Base-by-base conservation (phyloP, 2,329 filamentous ascomycete genomes). In the Diatrype stigma region DNA sequence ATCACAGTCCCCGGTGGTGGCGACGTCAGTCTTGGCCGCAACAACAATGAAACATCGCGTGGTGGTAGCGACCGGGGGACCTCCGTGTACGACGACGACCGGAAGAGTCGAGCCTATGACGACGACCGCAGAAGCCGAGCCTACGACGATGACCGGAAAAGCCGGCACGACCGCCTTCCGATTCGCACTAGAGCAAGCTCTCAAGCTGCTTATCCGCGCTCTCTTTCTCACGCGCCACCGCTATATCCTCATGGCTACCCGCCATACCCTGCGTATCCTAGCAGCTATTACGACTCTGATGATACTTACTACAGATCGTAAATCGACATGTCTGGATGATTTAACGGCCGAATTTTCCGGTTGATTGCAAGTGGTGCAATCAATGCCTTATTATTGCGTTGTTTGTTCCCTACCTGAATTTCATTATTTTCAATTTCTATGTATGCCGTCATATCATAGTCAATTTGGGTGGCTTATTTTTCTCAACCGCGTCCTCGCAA, bases 1-100 rank as follows among this genome's bases (percentile, higher is more conserved):
- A 82, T 86, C 59, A 75, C 80, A 57, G 83, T 79, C 62, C 70
- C 64, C 37, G 78, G 82, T 46, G 81, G 81, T 35, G 80, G 81
- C 21, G 81, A 84, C 59, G 80, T 86, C 58, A 82, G 78, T 55
- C 78, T 84, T 60, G 67, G 55, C 60, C 67, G 52, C 46, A 67
- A 67, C 51, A 70, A 72, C 32, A 37, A 37, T 37, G 64, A 64
- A 22, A 60, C 57, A 48, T 61, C 68, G 44, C 67, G 71, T 10
- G 67, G 70, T 46, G 76, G 72, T 45, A 82, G 78, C 60, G 82
- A 85, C 54, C 71, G 70, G 48, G 73, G 72, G 12, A 78, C 73
- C 63, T 76, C 75, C 48, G 63, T 74, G 32, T 77, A 77, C 50
- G 68, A 73, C 3, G 79, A 83, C 23, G 78, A 81, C 47, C 70